Evolutionary conservation across 1,139 yeast species (phyloP).

Genomic region (Magnusiomyces tetraspermus): DNA sequence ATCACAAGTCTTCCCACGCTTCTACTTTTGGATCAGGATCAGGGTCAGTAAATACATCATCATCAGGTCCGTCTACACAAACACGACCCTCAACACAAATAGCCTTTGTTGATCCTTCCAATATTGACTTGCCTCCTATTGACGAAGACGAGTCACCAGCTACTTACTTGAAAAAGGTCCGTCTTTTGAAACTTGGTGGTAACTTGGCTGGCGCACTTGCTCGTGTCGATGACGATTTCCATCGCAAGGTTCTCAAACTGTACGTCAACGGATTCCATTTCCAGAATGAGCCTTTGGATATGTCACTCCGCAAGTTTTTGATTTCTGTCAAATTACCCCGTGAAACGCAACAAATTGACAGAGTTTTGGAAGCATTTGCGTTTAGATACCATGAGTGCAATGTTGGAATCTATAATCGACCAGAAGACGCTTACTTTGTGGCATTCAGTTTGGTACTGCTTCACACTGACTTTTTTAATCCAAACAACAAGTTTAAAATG

Average conservation of each 20-base stretch:
- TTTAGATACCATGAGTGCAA: conserved; percentile 39
- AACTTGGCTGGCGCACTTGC: conserved; percentile 36
- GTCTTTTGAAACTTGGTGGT: conserved; percentile 29
- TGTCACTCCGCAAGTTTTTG: conserved; percentile 49
- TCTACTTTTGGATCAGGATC: neutral
- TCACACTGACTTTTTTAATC: conserved; percentile 61
- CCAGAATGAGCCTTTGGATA: conserved; percentile 46
- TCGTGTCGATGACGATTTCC: conserved; percentile 32
- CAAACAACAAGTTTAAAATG: conserved; percentile 56
- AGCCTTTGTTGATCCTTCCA: conserved; percentile 5
- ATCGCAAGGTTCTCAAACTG: conserved; percentile 32
- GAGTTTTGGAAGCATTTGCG: conserved; percentile 49
- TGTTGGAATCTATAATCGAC: conserved; percentile 32
- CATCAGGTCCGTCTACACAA: neutral
- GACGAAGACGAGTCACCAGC: conserved; percentile 31
- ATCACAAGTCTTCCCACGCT: neutral
- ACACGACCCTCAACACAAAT: neutral
- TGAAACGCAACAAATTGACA: conserved; percentile 65
- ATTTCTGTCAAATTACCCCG: conserved; percentile 49
- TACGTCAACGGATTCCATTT: conserved; percentile 41
- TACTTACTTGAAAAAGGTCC: conserved; percentile 31
- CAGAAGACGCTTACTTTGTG: conserved; percentile 47
- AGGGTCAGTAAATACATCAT: neutral
- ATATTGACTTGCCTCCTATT: conserved; percentile 27
- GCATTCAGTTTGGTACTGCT: conserved; percentile 54